A percentile compares a stretch with the other conserved stretches of the same genome.
Conservation (phyloP, 805 yeast genomes). For the Yamadazyma sp. region DNA sequence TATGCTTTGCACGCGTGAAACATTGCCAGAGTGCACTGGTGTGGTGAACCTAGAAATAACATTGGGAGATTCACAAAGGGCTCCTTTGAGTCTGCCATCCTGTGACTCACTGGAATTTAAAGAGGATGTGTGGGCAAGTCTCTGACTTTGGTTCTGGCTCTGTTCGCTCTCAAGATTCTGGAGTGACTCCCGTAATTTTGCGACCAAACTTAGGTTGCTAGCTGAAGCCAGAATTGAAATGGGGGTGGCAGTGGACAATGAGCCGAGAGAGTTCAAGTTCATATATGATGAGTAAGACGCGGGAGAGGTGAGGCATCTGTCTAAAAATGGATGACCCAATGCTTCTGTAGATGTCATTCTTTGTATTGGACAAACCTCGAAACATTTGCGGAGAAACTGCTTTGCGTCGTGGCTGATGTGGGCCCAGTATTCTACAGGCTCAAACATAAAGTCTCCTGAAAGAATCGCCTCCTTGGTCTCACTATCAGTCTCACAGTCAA, state of each 20-base stretch:
- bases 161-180: conserved; percentile 6
- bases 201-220: conserved; percentile 11
- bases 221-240: conserved; percentile 7
- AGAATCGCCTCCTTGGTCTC: conserved; percentile 67
- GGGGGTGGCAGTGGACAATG: conserved; percentile 1
- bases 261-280: not conserved
- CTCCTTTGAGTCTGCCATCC: conserved; percentile 22
- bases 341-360: conserved; percentile 44
- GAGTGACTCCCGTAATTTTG: conserved; percentile 13
- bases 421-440: conserved; percentile 59
- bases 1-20: conserved; percentile 14
- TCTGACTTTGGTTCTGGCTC: too few relatives aligned
- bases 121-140: too few relatives aligned
- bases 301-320: not conserved
- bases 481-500: conserved; percentile 68
- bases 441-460: conserved; percentile 57
- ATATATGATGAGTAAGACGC: conserved; percentile 4
- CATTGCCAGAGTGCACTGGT: conserved; percentile 16
- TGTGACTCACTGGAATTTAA: too few relatives aligned
- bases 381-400: conserved; percentile 57
- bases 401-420: conserved; percentile 53
- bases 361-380: conserved; percentile 42
- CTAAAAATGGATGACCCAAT: conserved; percentile 12
- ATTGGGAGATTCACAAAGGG: conserved; percentile 28
- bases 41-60: conserved; percentile 26